Percentiles rank a stretch among this genome's conserved stretches.
Conservation (phyloP, 2,329 filamentous ascomycete genomes). For the Cucurbitaria berberidis region DNA sequence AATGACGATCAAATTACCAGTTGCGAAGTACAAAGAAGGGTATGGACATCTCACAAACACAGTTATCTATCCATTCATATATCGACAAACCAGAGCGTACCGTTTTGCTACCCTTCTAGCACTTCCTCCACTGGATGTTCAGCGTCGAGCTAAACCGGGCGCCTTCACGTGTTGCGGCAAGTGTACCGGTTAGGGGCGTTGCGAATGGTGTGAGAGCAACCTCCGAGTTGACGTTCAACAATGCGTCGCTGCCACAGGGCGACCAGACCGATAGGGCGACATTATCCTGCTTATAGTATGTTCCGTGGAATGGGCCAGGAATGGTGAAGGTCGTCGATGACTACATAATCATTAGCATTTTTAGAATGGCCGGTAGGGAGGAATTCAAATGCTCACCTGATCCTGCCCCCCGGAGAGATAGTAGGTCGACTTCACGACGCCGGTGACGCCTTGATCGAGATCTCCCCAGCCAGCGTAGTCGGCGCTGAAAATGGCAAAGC, state of each 20-base stretch:
- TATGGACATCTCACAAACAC: too few relatives aligned
- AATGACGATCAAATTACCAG: too few relatives aligned
- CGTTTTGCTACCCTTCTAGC: slow-evolving; percentile 17
- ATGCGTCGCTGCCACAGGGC: slow-evolving; percentile 33
- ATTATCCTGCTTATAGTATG: slow-evolving; percentile 56
- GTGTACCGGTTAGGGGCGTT: slow-evolving; percentile 26
- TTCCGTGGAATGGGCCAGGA: slow-evolving; percentile 50
- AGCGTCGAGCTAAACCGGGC: slow-evolving; percentile 34
- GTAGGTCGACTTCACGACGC: slow-evolving; percentile 42
- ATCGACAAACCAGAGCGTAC: too few relatives aligned
- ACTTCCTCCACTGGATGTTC: slow-evolving; percentile 44
- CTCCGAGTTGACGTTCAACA: slow-evolving; percentile 42
- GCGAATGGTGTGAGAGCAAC: slow-evolving; percentile 37
- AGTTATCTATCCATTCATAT: too few relatives aligned
- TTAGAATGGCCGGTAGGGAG: not conserved
- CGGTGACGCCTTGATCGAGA: slow-evolving; percentile 46
- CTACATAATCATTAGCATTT: slow-evolving; percentile 6
- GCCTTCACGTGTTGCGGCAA: slow-evolving; percentile 34
- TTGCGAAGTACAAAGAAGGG: too few relatives aligned
- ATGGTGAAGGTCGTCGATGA: slow-evolving; percentile 28
- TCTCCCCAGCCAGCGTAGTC: slow-evolving; percentile 46
- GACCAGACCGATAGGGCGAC: slow-evolving; percentile 37
- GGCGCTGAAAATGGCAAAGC: slow-evolving; percentile 44
- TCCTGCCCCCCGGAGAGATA: slow-evolving; percentile 45
- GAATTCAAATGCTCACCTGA: slow-evolving; percentile 37